Evolutionary conservation across 768 basidiomycete species (phyloP).

Genomic region (Tricholoma furcatifolium): DNA sequence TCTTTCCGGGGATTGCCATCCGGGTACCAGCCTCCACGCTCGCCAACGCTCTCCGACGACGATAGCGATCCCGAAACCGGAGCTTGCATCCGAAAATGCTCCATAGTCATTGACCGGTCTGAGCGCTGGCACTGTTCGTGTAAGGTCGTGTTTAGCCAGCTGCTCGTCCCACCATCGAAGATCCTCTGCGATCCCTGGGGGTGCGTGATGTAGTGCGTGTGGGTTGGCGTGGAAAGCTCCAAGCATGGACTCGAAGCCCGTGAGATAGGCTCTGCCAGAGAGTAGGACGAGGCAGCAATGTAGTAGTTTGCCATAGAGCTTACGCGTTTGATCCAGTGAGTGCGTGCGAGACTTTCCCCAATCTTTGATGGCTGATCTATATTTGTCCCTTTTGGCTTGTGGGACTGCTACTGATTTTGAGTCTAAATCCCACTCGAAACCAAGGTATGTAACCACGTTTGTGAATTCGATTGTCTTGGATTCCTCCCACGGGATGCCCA

Average conservation of each 20-base stretch:
- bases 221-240: conserved; percentile 24
- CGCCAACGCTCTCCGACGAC: too few relatives aligned
- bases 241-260: conserved; percentile 34
- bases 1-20: conserved; percentile 26
- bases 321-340: too few relatives aligned
- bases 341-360: too few relatives aligned
- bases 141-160: conserved; percentile 12
- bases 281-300: too few relatives aligned
- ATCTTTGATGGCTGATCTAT: too few relatives aligned
- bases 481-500: too few relatives aligned
- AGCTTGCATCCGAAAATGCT: conserved; percentile 45
- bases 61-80: conserved; percentile 32
- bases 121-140: conserved; percentile 26
- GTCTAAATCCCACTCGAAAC: too few relatives aligned
- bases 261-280: neutral
- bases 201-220: conserved; percentile 25
- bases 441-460: too few relatives aligned
- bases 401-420: too few relatives aligned
- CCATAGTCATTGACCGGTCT: conserved; percentile 20
- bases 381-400: too few relatives aligned
- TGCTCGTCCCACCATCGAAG: conserved; percentile 33
- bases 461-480: too few relatives aligned
- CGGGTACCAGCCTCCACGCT: conserved; percentile 31
- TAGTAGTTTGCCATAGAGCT: too few relatives aligned
- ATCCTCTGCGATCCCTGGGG: conserved; percentile 15